These are phyloP conservation scores for Colletotrichum aenigma DNA, from an alignment of 2,329 filamentous ascomycete genomes.

Conservation along the genomic window DNA sequence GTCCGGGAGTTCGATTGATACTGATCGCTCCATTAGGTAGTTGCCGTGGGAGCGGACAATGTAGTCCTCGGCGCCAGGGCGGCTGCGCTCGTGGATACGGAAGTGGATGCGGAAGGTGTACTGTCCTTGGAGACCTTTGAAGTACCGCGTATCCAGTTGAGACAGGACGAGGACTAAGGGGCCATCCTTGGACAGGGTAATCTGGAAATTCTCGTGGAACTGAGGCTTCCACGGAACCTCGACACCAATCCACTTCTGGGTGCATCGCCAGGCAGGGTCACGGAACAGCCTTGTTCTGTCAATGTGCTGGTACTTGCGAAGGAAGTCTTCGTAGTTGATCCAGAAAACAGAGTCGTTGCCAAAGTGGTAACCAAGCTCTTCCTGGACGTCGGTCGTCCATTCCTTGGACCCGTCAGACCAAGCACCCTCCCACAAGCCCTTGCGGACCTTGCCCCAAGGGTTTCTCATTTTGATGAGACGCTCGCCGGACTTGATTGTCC, in stretches of 20 bases:
- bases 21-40: constrained; percentile 62
- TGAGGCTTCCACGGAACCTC: constrained; percentile 66
- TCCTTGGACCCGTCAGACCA: constrained; percentile 67
- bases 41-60: constrained; percentile 64
- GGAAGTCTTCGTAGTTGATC: constrained; percentile 67
- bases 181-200: constrained; percentile 59
- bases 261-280: constrained; percentile 61
- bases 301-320: constrained; percentile 65
- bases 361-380: constrained; percentile 63
- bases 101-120: constrained; percentile 57
- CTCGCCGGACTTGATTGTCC: constrained; percentile 54
- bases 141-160: constrained; percentile 67
- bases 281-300: constrained; percentile 67
- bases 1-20: constrained; percentile 61
- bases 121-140: constrained; percentile 63
- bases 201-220: constrained; percentile 66
- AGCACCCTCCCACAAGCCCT: constrained; percentile 63
- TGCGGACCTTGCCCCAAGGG: constrained; percentile 63
- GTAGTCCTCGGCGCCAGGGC: constrained; percentile 59
- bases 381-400: constrained; percentile 62
- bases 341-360: constrained; percentile 68
- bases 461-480: constrained; percentile 64
- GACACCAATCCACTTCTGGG: constrained; percentile 65
- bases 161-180: constrained; percentile 64
- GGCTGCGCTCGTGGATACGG: constrained; percentile 55